Evolutionary conservation across 495 filamentous ascomycete species (phyloP).

Genomic region (Penicillium malachiteum): DNA sequence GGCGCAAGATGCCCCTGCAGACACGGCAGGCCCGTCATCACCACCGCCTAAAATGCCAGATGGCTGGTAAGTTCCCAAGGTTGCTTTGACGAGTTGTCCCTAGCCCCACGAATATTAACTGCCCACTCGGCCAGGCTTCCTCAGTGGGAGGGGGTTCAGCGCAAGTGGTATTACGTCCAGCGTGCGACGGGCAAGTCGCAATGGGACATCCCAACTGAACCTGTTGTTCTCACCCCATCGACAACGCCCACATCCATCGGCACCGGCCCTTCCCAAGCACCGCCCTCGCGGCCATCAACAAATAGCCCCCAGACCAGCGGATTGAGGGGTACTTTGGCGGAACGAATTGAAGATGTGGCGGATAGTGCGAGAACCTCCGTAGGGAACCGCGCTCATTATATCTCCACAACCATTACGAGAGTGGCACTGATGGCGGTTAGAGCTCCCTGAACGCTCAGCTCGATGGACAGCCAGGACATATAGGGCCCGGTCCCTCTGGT

Average conservation of each 20-base stretch:
- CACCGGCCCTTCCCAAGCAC: conserved; percentile 30
- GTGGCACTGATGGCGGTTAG: conserved; percentile 35
- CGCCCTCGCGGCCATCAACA: conserved; percentile 17
- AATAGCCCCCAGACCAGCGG: conserved; percentile 15
- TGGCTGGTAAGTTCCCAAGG: conserved; percentile 55
- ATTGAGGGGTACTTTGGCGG: conserved; percentile 12
- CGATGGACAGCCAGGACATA: conserved; percentile 13
- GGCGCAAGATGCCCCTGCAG: conserved; percentile 48
- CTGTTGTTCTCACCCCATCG: conserved; percentile 45
- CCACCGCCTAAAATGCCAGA: conserved; percentile 66
- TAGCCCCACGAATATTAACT: conserved; percentile 1
- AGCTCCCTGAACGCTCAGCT: conserved; percentile 26
- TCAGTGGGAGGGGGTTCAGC: conserved; percentile 73
- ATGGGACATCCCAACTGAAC: conserved; percentile 73
- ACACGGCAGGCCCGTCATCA: conserved; percentile 67
- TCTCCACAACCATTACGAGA: conserved; percentile 19
- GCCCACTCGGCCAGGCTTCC: conserved; percentile 54
- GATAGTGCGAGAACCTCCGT: conserved; percentile 30
- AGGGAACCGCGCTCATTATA: conserved; percentile 27
- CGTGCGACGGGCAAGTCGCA: conserved; percentile 70
- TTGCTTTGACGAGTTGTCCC: not conserved
- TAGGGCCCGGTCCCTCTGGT: conserved; percentile 13
- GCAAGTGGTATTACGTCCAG: conserved; percentile 80
- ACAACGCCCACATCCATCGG: conserved; percentile 35
- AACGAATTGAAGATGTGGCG: conserved; percentile 14